Evolutionary conservation across 192 early-diverging fungal genomes (phyloP).

Genomic region (Coemansia sp.): DNA sequence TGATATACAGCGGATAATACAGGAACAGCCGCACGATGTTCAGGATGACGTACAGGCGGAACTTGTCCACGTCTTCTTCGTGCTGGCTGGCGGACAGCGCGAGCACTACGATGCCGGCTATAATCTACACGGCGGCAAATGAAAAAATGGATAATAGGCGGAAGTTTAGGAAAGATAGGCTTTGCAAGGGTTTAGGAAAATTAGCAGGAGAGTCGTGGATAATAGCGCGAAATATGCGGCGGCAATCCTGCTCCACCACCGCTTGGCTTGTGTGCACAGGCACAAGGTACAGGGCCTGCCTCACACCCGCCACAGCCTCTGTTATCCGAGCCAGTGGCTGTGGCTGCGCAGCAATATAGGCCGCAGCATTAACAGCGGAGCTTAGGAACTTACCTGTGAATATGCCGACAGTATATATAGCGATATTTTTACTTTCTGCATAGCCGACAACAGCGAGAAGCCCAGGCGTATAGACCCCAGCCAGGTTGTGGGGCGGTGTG

Average conservation of each 20-base stretch:
- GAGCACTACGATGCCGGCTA: slow-evolving; percentile 54
- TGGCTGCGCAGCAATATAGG: background rate
- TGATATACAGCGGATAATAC: slow-evolving; percentile 61
- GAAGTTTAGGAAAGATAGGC: background rate
- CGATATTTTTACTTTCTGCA: background rate
- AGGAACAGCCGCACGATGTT: slow-evolving; percentile 57
- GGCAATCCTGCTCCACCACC: too few relatives aligned
- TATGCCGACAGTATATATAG: background rate
- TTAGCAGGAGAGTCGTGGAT: too few relatives aligned
- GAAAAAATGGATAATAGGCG: background rate
- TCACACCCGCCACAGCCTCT: background rate
- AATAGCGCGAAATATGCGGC: too few relatives aligned
- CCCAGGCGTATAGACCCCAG: background rate
- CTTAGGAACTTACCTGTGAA: background rate
- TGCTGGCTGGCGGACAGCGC: slow-evolving; percentile 46
- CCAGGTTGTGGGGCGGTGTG: too few relatives aligned
- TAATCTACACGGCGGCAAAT: slow-evolving; percentile 44
- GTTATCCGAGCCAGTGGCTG: background rate
- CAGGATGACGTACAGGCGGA: slow-evolving; percentile 60
- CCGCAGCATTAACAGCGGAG: background rate
- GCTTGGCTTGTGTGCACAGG: too few relatives aligned
- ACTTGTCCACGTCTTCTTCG: slow-evolving; percentile 49
- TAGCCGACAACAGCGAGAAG: background rate
- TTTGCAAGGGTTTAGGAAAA: background rate
- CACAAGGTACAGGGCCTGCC: too few relatives aligned